Percentiles rank a stretch among this genome's conserved stretches.
phyloP scores from a whole-genome alignment of 208 protist genomes.

The Acanthamoeba royreba region DNA sequence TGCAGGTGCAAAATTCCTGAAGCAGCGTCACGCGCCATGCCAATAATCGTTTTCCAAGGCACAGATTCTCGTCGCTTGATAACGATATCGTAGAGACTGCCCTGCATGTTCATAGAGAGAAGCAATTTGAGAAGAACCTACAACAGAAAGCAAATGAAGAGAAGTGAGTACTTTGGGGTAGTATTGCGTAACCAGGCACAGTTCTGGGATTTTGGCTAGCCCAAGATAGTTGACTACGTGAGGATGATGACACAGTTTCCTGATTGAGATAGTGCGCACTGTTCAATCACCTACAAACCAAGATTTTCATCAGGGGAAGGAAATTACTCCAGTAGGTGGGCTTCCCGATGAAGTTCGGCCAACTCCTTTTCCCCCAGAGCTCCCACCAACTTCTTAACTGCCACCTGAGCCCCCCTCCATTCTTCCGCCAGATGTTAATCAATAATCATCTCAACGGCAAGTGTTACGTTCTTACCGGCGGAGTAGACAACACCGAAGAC shows the following conservation, averaged over 20 bases:
- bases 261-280: too few relatives aligned
- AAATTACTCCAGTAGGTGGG: not conserved
- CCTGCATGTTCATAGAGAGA: too few relatives aligned
- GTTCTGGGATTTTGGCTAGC: not conserved
- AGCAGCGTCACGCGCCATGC: not conserved
- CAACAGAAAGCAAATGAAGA: not conserved
- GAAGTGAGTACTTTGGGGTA: not conserved
- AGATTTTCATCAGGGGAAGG: too few relatives aligned
- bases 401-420: not conserved
- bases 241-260: constrained; percentile 1
- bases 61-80: not conserved
- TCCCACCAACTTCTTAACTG: constrained; percentile 6
- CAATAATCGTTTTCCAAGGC: not conserved
- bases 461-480: not conserved
- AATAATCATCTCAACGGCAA: too few relatives aligned
- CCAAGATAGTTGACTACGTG: constrained; percentile 7
- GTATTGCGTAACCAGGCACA: constrained; percentile 6
- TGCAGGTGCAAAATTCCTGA: not conserved
- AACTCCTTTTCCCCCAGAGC: not conserved
- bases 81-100: constrained; percentile 15
- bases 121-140: too few relatives aligned
- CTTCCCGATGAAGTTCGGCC: not conserved
- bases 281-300: too few relatives aligned
- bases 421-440: too few relatives aligned
- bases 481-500: not conserved